Evolutionary conservation across 2,329 filamentous ascomycete genomes (phyloP), one percentile per base, ranked within the genome.

Genomic region (Diplodia corticola): DNA sequence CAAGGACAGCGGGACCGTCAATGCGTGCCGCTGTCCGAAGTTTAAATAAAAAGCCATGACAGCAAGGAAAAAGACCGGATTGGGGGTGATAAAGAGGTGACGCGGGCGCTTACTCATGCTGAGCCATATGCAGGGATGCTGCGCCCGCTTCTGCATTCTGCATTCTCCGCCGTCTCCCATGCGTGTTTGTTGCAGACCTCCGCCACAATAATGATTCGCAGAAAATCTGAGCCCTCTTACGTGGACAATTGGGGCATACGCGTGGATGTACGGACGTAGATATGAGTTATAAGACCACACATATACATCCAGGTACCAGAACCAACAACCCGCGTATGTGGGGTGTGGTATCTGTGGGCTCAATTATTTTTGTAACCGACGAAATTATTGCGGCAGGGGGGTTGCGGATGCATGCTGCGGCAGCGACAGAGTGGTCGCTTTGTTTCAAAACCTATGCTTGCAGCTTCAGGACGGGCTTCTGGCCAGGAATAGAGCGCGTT

Each of bases 101-200:
- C n/a, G 55, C 24, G 37, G 55, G 55, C 55, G 55, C 55, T 60
- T 60, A 60, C 37, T 60, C 35, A 60, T 48, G 55, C 54, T 59
- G 54, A 59, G 54, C 20, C 13, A 37, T 37, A 35, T 44, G 53
- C 53, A 35, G 53, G 15, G 53, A 59, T 59, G 54, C 37, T 48
- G 55, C 55, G n/a, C 37, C 15, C 24, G 22, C 37, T 46, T n/a
- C 55, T 46, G 37, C 3, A 48, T 60, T 60, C 37, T 30, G 55
- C 37, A 22, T 46, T 60, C 5, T 10, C 55, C 24, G n/a, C 24
- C 17, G 24, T n/a, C 9, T 35, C 33, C 17, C 30, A 54, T 35
- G 26, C 50, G 26, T 28, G 26, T 33, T 33, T 15, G 50, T 26
- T 33, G 50, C 50, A 33, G 50, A 13, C 15, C 26, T 33, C n/a